Base-by-base conservation (phyloP, 2,329 filamentous ascomycete genomes). In the Botrytis sinoallii region DNA sequence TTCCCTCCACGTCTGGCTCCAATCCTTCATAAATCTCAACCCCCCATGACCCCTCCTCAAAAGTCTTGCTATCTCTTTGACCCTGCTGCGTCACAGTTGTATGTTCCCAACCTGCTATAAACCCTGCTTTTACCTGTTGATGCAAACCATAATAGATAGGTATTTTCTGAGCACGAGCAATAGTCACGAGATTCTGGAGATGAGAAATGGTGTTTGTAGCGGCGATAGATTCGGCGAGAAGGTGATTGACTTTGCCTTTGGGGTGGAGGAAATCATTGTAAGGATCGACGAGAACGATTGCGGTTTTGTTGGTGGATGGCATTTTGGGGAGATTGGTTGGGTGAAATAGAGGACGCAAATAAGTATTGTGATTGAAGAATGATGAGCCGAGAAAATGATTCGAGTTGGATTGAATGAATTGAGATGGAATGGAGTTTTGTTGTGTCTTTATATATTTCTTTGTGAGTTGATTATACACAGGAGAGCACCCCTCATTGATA, bases 71-170 rank as follows among this genome's bases (percentile, higher is more conserved):
- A 38, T 79, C 71, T 46, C 77, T 75, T 40, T 77, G 75, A 12
- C 59, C 66, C 18, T 69, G 57, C 40, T 79, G 78, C 14, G 70
- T 60, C 16, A 74, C 35, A 2, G 75, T 80, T 70, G 79, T 72
- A 68, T 80, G 80, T 38, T 77, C 76, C 81, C 81, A 83, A 1
- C 80, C 80, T 2, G 72, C 60, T 48, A 79, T 76, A 42, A 77
- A 78, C 20, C 77, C 77, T 1, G 75, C 70, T 32, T 76, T 75
- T 25, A 64, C 75, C 60, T 78, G 78, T 73, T 82, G 81, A 66
- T 83, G 82, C 20, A 83, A 75, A n/a, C 79, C 79, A 55, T 83
- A 83, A 74, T 78, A 83, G 73, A 82, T 79, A 0, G 81, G 80
- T 25, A 83, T 80, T 10, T 77, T 76, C 29, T 74, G 71, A 1